phyloP scores from a whole-genome alignment of 139 green algal genomes.

The Nannochloris sp. region DNA sequence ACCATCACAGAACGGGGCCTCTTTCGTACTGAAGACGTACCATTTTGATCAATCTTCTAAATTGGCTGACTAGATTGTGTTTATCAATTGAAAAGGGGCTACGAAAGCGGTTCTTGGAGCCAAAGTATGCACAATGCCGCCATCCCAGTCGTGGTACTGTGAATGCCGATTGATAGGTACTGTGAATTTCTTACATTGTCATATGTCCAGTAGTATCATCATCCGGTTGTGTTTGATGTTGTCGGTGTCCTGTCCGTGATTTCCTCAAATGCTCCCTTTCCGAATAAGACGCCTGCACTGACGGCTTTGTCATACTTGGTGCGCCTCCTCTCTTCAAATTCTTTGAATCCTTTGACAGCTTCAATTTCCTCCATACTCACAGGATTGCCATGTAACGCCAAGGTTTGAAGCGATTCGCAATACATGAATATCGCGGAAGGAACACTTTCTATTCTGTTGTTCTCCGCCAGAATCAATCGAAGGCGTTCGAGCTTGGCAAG shows the following conservation, averaged over 20 bases:
- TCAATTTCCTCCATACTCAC: constrained; percentile 39
- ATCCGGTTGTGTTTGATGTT: background rate
- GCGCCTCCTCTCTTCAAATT: constrained; percentile 50
- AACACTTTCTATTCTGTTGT: constrained; percentile 50
- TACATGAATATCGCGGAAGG: constrained; percentile 45
- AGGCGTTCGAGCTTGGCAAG: constrained; percentile 34
- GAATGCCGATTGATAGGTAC: no score
- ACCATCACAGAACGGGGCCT: no score
- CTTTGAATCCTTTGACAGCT: constrained; percentile 32
- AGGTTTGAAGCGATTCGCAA: constrained; percentile 54
- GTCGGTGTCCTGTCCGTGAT: constrained; percentile 3
- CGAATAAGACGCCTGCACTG: constrained; percentile 45
- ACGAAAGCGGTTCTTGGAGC: no score
- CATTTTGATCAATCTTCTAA: no score
- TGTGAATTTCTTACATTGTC: background rate
- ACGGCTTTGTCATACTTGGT: constrained; percentile 52
- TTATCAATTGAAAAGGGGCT: no score
- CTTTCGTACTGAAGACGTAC: no score
- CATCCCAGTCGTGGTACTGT: no score
- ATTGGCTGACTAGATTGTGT: no score
- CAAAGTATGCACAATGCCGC: no score
- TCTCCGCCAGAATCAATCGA: constrained; percentile 42
- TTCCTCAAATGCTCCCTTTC: constrained; percentile 45
- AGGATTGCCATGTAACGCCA: constrained; percentile 61
- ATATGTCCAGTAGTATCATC: background rate